Conservation (phyloP, 192 early-diverging fungal species). For the Rhizophagus sp. region DNA sequence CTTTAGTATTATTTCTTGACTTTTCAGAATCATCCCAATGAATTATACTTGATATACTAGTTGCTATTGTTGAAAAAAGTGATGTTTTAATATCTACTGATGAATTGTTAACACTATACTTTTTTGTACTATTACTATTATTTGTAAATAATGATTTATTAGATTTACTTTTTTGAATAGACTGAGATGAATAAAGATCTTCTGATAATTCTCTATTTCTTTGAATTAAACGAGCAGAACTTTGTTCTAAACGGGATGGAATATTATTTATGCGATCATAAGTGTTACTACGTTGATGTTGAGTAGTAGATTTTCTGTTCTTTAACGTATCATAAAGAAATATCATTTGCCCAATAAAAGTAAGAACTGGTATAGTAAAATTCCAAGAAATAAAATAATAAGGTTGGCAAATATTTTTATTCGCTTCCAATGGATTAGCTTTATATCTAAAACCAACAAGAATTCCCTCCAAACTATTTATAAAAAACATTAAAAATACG, state of each 20-base stretch:
- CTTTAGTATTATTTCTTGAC: too few species aligned
- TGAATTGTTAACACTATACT: too few species aligned
- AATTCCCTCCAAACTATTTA: not conserved
- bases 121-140: too few species aligned
- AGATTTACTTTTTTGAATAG: too few species aligned
- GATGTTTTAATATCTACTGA: too few species aligned
- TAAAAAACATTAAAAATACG: not conserved
- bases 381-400: not conserved
- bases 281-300: not conserved
- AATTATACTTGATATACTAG: too few species aligned
- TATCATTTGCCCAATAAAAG: not conserved
- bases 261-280: not conserved
- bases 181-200: too few species aligned
- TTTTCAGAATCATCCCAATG: too few species aligned
- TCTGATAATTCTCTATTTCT: not conserved
- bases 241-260: not conserved
- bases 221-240: not conserved
- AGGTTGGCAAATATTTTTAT: not conserved
- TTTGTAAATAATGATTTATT: too few species aligned
- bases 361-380: not conserved
- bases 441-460: not conserved
- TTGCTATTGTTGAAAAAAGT: too few species aligned
- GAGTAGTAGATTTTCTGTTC: not conserved
- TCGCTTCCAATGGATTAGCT: not conserved
- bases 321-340: not conserved